phyloP scores from a whole-genome alignment of 495 filamentous ascomycete species.

The Xylaria acuta region DNA sequence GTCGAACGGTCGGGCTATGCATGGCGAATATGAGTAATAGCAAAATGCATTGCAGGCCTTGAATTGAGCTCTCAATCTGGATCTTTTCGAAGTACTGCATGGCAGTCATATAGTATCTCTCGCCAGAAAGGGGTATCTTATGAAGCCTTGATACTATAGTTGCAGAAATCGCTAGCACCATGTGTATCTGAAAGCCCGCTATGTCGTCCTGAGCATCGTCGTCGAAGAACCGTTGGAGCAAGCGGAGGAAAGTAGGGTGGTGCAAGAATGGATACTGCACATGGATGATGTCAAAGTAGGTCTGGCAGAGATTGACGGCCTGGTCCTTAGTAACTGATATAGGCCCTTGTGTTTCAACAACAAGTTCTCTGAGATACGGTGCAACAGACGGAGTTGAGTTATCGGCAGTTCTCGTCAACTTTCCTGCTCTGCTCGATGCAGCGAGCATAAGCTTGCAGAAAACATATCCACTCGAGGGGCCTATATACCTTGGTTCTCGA shows the following conservation, averaged over 20 bases:
- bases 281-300: constrained; percentile 52
- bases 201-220: constrained; percentile 31
- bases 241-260: constrained; percentile 46
- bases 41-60: constrained; percentile 50
- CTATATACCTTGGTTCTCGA: constrained; percentile 29
- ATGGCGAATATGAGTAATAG: constrained; percentile 56
- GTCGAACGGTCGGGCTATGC: constrained; percentile 51
- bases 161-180: constrained; percentile 55
- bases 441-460: constrained; percentile 52
- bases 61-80: constrained; percentile 47
- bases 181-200: constrained; percentile 49
- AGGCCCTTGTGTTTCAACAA: constrained; percentile 46
- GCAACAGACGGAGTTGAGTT: not conserved
- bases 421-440: constrained; percentile 40
- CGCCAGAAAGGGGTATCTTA: constrained; percentile 49
- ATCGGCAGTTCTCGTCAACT: constrained; percentile 31
- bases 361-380: constrained; percentile 28
- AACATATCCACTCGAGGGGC: constrained; percentile 38
- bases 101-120: constrained; percentile 54
- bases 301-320: constrained; percentile 45
- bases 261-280: constrained; percentile 54
- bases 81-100: constrained; percentile 48
- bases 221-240: constrained; percentile 43
- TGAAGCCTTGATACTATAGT: constrained; percentile 50
- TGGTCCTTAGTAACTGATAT: constrained; percentile 47